These are phyloP conservation scores for Colletotrichum graminicola DNA, from an alignment of 2,329 filamentous ascomycete species.

Conservation along the genomic window DNA sequence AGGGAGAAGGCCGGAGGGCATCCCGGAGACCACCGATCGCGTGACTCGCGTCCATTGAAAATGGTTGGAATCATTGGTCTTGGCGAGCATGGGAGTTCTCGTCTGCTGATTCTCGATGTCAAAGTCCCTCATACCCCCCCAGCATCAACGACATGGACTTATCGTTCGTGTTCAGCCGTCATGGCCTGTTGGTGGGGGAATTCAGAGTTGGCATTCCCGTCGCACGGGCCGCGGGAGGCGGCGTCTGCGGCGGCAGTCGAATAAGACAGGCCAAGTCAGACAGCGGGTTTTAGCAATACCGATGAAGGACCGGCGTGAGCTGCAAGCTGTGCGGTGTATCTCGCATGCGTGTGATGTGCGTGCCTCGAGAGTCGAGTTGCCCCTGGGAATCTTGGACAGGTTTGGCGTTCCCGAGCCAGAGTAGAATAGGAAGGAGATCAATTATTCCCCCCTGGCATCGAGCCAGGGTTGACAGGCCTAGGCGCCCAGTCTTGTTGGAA, in stretches of 20 bases:
- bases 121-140: not conserved
- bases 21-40: constrained; percentile 9
- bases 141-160: not conserved
- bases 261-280: constrained; percentile 6
- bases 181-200: not conserved
- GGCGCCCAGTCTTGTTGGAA: not conserved
- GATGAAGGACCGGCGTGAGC: not conserved
- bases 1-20: not conserved
- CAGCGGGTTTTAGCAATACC: not conserved
- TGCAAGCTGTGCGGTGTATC: not conserved
- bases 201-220: constrained; percentile 1
- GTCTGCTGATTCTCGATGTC: not conserved
- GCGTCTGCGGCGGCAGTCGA: constrained; percentile 23
- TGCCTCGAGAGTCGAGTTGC: not conserved
- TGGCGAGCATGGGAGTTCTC: constrained; percentile 9
- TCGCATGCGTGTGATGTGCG: not conserved
- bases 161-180: not conserved
- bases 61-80: constrained; percentile 6
- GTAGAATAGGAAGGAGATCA: constrained; percentile 33
- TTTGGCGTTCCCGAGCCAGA: constrained; percentile 1
- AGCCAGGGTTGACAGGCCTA: not conserved
- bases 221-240: constrained; percentile 2
- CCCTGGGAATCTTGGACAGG: constrained; percentile 7
- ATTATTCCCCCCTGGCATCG: not conserved
- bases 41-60: constrained; percentile 12